Percentiles rank a stretch among this genome's conserved stretches.
Evolutionary conservation across 106 monocot genomes (phyloP).

Genomic region (Platanthera guangdongensis): DNA sequence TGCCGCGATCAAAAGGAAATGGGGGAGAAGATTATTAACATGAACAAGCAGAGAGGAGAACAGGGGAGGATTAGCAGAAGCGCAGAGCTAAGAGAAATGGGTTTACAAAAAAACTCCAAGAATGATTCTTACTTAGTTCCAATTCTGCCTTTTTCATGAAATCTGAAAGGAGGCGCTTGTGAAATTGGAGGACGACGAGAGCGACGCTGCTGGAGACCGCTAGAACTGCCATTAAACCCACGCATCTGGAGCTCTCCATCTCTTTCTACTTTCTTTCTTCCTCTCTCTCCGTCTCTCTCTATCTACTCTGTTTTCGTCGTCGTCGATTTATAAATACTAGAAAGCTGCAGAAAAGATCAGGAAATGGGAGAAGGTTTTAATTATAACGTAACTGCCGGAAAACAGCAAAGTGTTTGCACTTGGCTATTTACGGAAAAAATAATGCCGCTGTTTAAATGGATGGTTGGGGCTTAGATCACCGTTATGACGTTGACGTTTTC

Average conservation of each 20-base stretch:
- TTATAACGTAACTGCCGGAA: background rate
- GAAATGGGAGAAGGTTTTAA: no score
- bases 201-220: conserved; percentile 48
- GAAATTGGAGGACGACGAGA: conserved; percentile 29
- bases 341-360: background rate
- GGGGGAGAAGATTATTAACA: background rate
- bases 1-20: background rate
- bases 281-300: background rate
- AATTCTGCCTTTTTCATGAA: conserved; percentile 37
- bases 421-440: no score
- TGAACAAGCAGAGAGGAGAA: background rate
- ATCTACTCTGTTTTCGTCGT: background rate
- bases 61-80: background rate
- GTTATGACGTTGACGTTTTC: no score
- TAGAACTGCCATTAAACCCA: conserved; percentile 50
- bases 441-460: no score
- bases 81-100: no score
- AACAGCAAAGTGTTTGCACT: background rate
- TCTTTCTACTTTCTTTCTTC: background rate
- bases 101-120: background rate
- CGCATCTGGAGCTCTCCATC: conserved; percentile 37
- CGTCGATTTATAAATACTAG: background rate
- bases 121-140: conserved; percentile 23
- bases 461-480: no score
- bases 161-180: conserved; percentile 37